These are phyloP conservation scores for Leishmania arabica DNA, from an alignment of 208 protist genomes.

Conservation along the genomic window DNA sequence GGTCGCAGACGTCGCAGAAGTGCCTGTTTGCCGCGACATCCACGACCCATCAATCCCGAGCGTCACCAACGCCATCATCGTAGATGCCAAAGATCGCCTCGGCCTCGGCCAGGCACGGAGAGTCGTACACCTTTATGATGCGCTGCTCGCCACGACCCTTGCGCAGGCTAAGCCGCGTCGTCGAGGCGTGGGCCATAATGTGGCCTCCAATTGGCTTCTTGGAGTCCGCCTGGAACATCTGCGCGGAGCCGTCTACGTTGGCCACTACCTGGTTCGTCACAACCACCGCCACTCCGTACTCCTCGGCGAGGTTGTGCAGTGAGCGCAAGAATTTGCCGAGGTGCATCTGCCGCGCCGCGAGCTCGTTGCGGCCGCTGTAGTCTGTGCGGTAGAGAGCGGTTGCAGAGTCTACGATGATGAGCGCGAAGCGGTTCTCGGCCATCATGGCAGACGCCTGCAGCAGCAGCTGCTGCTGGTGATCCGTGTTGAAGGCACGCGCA, in stretches of 20 bases:
- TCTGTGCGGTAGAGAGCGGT: constrained; percentile 99
- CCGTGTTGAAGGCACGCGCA: constrained; percentile 98
- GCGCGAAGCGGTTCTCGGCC: constrained; percentile 96
- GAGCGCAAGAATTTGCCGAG: constrained; percentile 98
- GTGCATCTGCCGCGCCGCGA: constrained; percentile 98
- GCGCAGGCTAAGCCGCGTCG: constrained; percentile 97
- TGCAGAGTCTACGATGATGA: constrained; percentile 99
- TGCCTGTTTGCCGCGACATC: background rate
- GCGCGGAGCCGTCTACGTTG: constrained; percentile 95
- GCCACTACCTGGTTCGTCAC: constrained; percentile 99
- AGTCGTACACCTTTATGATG: constrained; percentile 99
- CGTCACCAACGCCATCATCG: constrained; percentile 96
- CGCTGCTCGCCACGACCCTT: constrained; percentile 99
- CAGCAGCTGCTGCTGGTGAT: constrained; percentile 98
- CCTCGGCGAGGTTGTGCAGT: constrained; percentile 97
- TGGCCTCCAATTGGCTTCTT: constrained; percentile 99
- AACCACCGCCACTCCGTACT: constrained; percentile 99
- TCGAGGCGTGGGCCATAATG: constrained; percentile 99
- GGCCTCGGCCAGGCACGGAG: constrained; percentile 98
- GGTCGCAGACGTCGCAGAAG: background rate
- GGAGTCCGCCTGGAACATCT: constrained; percentile 97
- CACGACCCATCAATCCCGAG: constrained; percentile 82
- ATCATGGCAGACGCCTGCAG: constrained; percentile 98
- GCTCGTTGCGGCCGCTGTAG: constrained; percentile 98
- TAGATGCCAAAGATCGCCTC: constrained; percentile 98